A percentile compares a stretch with the other conserved stretches of the same genome.
Evolutionary conservation across 495 filamentous ascomycete genomes (phyloP).

Genomic region (Lineolata rhizophorae): DNA sequence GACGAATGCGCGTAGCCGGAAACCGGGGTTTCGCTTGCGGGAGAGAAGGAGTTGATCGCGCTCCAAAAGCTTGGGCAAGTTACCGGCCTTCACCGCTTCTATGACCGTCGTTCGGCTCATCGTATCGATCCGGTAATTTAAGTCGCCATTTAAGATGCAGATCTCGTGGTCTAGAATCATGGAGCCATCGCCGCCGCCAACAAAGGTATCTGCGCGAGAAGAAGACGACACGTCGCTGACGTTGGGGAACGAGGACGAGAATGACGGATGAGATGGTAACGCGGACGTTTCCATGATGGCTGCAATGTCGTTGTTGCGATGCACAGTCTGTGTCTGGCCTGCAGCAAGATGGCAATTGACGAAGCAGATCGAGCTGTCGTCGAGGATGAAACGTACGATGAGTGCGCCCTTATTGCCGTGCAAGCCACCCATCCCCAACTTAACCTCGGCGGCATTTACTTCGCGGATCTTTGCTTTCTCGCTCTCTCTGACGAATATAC

Average conservation of each 20-base stretch:
- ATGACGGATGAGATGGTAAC: slow-evolving; percentile 36
- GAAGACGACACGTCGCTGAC: slow-evolving; percentile 31
- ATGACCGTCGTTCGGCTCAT: slow-evolving; percentile 85
- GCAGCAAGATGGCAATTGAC: slow-evolving; percentile 95
- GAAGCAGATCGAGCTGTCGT: slow-evolving; percentile 86
- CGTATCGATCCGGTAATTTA: slow-evolving; percentile 97
- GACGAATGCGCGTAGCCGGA: slow-evolving; percentile 65
- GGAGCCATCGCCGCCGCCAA: slow-evolving; percentile 76
- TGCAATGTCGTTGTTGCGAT: slow-evolving; percentile 84
- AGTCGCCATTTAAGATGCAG: slow-evolving; percentile 84
- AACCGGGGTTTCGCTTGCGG: slow-evolving; percentile 65
- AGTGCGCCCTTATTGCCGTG: slow-evolving; percentile 97
- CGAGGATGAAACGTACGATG: slow-evolving; percentile 67
- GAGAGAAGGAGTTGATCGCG: slow-evolving; percentile 83
- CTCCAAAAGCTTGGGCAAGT: slow-evolving; percentile 77
- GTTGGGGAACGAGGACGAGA: slow-evolving; percentile 3
- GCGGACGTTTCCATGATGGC: slow-evolving; percentile 63
- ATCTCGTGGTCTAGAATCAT: slow-evolving; percentile 97
- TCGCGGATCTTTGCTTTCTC: slow-evolving; percentile 54
- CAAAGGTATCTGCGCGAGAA: slow-evolving; percentile 49
- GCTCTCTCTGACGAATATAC: slow-evolving; percentile 72
- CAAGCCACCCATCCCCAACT: slow-evolving; percentile 80
- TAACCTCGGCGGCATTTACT: slow-evolving; percentile 61
- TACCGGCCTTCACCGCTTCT: slow-evolving; percentile 52
- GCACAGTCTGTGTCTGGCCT: slow-evolving; percentile 68